Conservation (phyloP, 768 basidiomycete genomes). For the Serendipita sp. region DNA sequence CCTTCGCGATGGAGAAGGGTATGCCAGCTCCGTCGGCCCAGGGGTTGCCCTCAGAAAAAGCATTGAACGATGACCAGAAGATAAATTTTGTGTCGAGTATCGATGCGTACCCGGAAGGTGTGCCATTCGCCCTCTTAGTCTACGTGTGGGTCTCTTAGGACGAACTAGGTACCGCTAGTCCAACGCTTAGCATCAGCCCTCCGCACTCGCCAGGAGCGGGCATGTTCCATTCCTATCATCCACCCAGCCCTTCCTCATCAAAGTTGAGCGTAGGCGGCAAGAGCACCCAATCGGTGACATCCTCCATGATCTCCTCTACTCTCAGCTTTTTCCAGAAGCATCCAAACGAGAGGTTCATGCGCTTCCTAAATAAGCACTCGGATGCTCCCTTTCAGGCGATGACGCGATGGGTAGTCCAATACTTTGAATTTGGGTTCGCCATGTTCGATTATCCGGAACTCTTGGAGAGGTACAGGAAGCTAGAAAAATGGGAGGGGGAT, state of each 20-base stretch:
- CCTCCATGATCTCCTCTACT: slow-evolving; percentile 23
- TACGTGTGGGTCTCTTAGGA: too few species aligned
- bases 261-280: neutral
- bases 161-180: too few species aligned
- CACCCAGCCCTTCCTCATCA: neutral
- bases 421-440: slow-evolving; percentile 39
- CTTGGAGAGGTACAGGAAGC: slow-evolving; percentile 29
- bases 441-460: slow-evolving; percentile 41
- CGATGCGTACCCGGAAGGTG: neutral
- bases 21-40: neutral
- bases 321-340: slow-evolving; percentile 25
- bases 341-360: slow-evolving; percentile 28
- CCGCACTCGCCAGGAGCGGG: slow-evolving; percentile 7
- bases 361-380: slow-evolving; percentile 37
- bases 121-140: neutral
- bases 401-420: slow-evolving; percentile 36
- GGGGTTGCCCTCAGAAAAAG: neutral
- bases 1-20: neutral
- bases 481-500: slow-evolving; percentile 32
- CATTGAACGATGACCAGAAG: neutral
- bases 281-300: neutral
- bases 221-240: slow-evolving; percentile 3
- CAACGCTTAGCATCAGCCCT: slow-evolving; percentile 8
- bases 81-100: neutral
- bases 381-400: slow-evolving; percentile 33